Evolutionary conservation across 164 flowering plant species (phyloP).

Genomic region (Taxillus chinensis): DNA sequence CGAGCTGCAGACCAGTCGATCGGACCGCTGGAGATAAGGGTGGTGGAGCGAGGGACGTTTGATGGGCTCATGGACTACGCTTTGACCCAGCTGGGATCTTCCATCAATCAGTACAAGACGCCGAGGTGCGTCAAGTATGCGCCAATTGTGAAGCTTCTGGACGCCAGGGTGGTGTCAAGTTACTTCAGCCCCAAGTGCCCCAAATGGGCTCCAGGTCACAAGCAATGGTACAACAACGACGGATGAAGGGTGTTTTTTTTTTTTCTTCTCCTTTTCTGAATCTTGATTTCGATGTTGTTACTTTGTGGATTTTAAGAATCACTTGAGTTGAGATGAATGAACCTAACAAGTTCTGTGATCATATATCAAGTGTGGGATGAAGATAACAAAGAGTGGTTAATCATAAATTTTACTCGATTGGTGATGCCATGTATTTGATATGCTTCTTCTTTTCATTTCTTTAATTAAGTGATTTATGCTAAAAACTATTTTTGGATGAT

Average conservation of each 20-base stretch:
- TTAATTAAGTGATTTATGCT: too few relatives aligned
- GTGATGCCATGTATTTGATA: too few relatives aligned
- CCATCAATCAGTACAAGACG: constrained; percentile 65
- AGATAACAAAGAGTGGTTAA: too few relatives aligned
- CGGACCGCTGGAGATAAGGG: constrained; percentile 60
- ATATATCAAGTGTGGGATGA: too few relatives aligned
- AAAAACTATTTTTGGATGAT: too few relatives aligned
- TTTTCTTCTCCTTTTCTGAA: too few relatives aligned
- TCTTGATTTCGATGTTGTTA: too few relatives aligned
- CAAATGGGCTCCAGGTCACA: constrained; percentile 5
- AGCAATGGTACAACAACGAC: neutral
- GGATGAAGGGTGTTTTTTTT: neutral
- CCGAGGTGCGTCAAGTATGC: constrained; percentile 58
- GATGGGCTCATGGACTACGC: constrained; percentile 64
- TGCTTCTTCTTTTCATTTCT: too few relatives aligned
- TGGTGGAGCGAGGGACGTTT: constrained; percentile 51
- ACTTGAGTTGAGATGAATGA: too few relatives aligned
- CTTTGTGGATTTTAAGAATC: too few relatives aligned
- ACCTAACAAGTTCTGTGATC: too few relatives aligned
- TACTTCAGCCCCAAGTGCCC: constrained; percentile 3
- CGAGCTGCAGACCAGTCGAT: constrained; percentile 49
- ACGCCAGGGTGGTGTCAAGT: constrained; percentile 28
- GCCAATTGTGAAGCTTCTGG: constrained; percentile 37
- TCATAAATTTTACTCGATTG: too few relatives aligned
- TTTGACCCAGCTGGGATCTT: constrained; percentile 43